Base-by-base conservation (phyloP, 352 stramenopile genomes). In the Phytophthora boehmeriae region DNA sequence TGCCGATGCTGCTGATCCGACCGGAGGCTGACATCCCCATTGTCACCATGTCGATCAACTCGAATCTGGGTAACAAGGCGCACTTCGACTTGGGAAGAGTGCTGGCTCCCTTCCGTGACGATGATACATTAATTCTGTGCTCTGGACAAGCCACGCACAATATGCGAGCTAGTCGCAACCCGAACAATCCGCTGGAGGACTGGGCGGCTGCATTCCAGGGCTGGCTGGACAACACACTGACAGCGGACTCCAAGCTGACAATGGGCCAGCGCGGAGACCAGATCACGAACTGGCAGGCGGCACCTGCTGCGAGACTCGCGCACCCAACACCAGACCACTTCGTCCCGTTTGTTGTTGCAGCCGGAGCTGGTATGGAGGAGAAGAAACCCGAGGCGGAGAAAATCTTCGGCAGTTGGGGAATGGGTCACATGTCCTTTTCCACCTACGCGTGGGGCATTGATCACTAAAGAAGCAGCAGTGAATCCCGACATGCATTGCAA, bases 1-100 rank as follows among this genome's bases (percentile, higher is more conserved):
- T 98, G n/a, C 92, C 92, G 5, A 76, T 98, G 52, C 87, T 94
- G 57, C 48, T 97, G 28, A 93, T 97, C 66, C 92, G 88, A 42
- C 89, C 91, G 1, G 66, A 95, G 28, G 90, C 88, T 3, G 78
- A 97, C 53, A 87, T 98, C 36, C 94, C 94, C 0, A 85, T 98
- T 11, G 86, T 97, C 10, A 83, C 75, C 32, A 66, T 97, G 43
- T 95, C 82, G 30, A 71, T 97, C 14, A 73, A 80, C 42, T 62
- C 46, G 0, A 54, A 85, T 11, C 56, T 90, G 20, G 66, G 69
- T 46, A 67, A 77, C 4, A 66, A 68, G 17, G 59, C 46, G 0
- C 80, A 90, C 30, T 72, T 95, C 34, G 60, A 73, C 8, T 35
- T 97, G 4, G 87, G 88, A 44, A 68, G 86, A 38, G 74, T 68